Evolutionary conservation across 192 early-diverging fungal genomes (phyloP), one percentile per base, ranked within the genome.

Genomic region (Thamnidium elegans): DNA sequence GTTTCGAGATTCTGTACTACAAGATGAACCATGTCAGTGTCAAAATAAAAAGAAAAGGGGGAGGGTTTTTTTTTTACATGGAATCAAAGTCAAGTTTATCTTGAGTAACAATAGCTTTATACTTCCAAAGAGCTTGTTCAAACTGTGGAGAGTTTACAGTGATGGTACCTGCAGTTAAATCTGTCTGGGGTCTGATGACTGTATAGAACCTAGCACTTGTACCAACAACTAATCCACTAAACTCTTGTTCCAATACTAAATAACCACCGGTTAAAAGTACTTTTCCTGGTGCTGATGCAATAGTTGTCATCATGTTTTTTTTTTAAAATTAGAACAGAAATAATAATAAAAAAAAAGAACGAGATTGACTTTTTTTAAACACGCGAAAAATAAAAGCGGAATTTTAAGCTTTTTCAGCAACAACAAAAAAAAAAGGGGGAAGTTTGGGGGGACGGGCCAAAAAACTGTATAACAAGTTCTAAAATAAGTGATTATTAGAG

Each of bases 221-320:
- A 17, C 88, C 92, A 42, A 96, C 78, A 4, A 97, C 93, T 17
- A 97, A 79, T 3, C 95, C 97, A 19, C 75, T 75, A 73, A 89
- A 91, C 20, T 62, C 62, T 26, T 80, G 87, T 58, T 95, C 93
- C 11, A 99, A 82, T 6, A 99, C 94, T 0, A 99, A 83, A 73
- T 99, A 99, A 19, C 97, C 97, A 20, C 97, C 97, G 0, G 84
- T 79, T 0, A 98, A 39, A 6, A 99, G 89, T 11, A 97, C 97
- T 68, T 99, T 99, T 11, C 97, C 97, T 4, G 97, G 94, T 7
- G 95, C 94, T 11, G 95, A 96, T 7, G 90, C 88, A 39, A 90
- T 71, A 4, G 68, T 70, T 15, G 46, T 48, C 13, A 15, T 48
- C 15, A n/a, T 36, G 3, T 36, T 3, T 36, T 36, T 36, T 36